Evolutionary conservation across 164 flowering plant species (phyloP).

Genomic region (Vitis rupestris): DNA sequence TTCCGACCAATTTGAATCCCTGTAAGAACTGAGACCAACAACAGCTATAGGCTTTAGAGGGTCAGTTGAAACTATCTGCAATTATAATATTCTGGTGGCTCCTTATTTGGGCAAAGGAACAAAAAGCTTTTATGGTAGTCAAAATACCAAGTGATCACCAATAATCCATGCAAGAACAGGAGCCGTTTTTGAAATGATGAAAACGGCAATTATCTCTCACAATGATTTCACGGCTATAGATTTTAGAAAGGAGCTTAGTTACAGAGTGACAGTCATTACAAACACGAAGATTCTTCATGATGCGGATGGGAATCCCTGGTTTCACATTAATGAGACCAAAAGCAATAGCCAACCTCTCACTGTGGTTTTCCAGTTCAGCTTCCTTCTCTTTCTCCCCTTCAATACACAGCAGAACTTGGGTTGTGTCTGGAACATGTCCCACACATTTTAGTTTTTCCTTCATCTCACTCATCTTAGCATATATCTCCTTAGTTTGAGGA

Average conservation of each 20-base stretch:
- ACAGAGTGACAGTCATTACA: conserved; percentile 35
- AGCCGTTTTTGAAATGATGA: conserved; percentile 33
- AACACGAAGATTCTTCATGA: conserved; percentile 35
- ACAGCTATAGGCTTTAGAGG: too few relatives aligned
- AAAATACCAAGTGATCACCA: conserved; percentile 17
- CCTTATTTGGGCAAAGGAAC: too few relatives aligned
- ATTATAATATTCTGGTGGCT: too few relatives aligned
- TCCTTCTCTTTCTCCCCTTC: conserved; percentile 29
- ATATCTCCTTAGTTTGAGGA: conserved; percentile 21
- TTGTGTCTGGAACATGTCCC: conserved; percentile 32
- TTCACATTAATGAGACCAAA: conserved; percentile 27
- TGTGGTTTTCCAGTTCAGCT: conserved; percentile 26
- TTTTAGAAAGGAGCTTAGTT: conserved; percentile 25
- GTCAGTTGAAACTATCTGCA: too few relatives aligned
- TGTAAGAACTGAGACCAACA: too few relatives aligned
- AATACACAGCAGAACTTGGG: conserved; percentile 25
- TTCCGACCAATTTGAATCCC: too few relatives aligned
- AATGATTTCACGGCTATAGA: conserved; percentile 26
- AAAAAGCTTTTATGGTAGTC: not conserved
- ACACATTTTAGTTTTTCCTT: conserved; percentile 14
- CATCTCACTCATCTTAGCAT: conserved; percentile 27
- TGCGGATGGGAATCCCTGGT: conserved; percentile 21
- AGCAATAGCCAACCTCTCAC: conserved; percentile 35
- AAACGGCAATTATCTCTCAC: conserved; percentile 36
- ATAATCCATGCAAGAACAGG: conserved; percentile 30